Base-by-base conservation (phyloP, 257 asterid genomes). In the Galeopsis tetrahit region DNA sequence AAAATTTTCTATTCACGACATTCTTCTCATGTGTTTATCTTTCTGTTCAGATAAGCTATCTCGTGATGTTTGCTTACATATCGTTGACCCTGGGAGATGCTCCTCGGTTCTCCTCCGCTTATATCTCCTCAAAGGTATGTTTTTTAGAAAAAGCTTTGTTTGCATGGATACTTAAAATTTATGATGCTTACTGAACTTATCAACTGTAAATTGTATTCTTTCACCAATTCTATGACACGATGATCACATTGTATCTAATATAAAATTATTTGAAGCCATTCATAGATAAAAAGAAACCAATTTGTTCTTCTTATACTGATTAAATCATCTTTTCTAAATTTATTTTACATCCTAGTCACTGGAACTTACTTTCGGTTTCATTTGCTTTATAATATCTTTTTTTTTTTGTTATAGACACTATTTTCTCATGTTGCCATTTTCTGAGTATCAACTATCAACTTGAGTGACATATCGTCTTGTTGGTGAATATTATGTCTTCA, bases 21-120 rank as follows among this genome's bases (percentile, higher is more conserved):
- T n/a, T 73, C 21, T 58, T 57, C 68, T 76, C 31, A 48, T 53
- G 36, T 33, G 38, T 56, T 21, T 48, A 6, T 58, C 68, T 13
- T 78, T 74, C 43, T 75, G 55, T 82, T 64, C 97, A 95, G 99
- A 89, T 95, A 84, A 95, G 99, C 89, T 95, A 95, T 87, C 97
- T 95, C 57, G 99, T 95, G 67, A 95, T 95, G 99, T 95, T 95
- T 83, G 99, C 99, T 58, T 95, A 95, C 81, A 95, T 95, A 87
- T 95, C 99, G 9, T 80, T 95, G 92, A 90, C 99, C 10, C 90
- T 95, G 78, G 99, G 99, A 31, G 96, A 88, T 80, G 80, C 90
- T 76, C 90, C 97, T 68, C 87, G 87, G 57, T 90, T 90, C 81
- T 77, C 96, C 71, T 85, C 97, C 31, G 86, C 66, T 71, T 88